phyloP scores from a whole-genome alignment of 2,329 filamentous ascomycete species.

The Fusarium begoniae region DNA sequence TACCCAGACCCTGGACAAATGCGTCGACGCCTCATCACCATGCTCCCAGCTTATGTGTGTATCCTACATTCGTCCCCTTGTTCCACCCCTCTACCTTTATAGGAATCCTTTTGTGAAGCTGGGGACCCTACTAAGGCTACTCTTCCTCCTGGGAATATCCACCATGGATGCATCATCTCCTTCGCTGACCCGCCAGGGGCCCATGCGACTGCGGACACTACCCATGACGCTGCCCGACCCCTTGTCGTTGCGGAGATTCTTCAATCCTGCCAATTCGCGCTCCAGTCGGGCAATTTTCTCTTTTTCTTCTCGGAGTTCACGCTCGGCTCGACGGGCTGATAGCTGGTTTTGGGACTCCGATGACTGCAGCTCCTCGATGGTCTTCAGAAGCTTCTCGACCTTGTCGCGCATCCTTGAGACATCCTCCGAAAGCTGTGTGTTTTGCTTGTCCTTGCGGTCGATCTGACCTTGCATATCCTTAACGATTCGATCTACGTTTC shows the following conservation, averaged over 20 bases:
- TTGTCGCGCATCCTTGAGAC: conserved; percentile 88
- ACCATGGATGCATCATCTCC: conserved; percentile 53
- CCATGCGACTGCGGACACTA: conserved; percentile 50
- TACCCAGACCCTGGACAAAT: conserved; percentile 34
- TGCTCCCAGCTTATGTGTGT: conserved; percentile 23
- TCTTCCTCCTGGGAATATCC: conserved; percentile 72
- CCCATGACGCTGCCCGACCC: conserved; percentile 58
- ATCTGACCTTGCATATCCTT: conserved; percentile 94
- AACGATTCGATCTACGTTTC: conserved; percentile 92
- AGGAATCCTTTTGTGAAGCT: conserved; percentile 84
- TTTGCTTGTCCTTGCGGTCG: conserved; percentile 91
- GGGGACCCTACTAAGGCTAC: conserved; percentile 68
- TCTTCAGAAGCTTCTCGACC: conserved; percentile 85
- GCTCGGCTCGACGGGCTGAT: conserved; percentile 83
- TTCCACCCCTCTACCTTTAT: conserved; percentile 48
- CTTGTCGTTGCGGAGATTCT: conserved; percentile 76
- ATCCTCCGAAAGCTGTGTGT: conserved; percentile 82
- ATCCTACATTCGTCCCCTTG: conserved; percentile 19
- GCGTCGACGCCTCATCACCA: conserved; percentile 37
- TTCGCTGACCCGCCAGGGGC: conserved; percentile 49
- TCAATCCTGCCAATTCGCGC: conserved; percentile 86
- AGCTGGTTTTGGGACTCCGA: conserved; percentile 86
- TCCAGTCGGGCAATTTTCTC: conserved; percentile 86
- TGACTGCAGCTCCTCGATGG: conserved; percentile 93
- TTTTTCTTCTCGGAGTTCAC: conserved; percentile 87